Evolutionary conservation across 1,284 basidiomycete species (phyloP), one percentile per base, ranked within the genome.

Genomic region (Ustilago bromivora): DNA sequence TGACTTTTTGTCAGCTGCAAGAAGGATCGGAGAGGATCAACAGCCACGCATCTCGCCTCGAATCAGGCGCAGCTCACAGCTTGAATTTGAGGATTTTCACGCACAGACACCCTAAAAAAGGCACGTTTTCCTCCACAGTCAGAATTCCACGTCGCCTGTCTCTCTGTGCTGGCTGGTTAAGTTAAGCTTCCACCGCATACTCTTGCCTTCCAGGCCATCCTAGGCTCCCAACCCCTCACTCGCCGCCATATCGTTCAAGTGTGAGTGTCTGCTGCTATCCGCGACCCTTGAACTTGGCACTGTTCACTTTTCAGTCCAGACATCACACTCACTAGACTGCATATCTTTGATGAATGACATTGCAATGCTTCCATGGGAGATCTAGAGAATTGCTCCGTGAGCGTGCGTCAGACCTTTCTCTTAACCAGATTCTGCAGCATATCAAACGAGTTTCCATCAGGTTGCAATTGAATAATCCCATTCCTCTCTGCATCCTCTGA

Each of bases 401-500:
- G 15, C 41, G 34, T 23, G 15, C 8, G 17, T 38, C 53, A 88
- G 41, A 71, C 75, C 86, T 93, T 93, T 23, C 88, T 87, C 87
- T 89, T 91, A 83, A 99, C 95, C 85, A 99, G 87, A 35, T 94
- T 94, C 60, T 92, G 90, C 91, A 98, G 93, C 83, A 98, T 89
- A 86, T 98, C 96, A 82, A 99, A 98, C 83, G 93, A 94, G 86
- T 99, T 99, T 35, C 96, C 95, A 83, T 98, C 95, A 3, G 96
- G 97, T 86, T 98, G 96, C 23, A 91, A 83, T 80, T 91, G 90
- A 49, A 91, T 88, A 40, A 75, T 51, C 40, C 71, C 72, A 36
- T 46, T 52, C 12, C 40, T 46, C 19, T 51, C 31, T 3, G 71
- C 60, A 3, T 76, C 61, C 28, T 69, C 35, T 8, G 63, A 67